These are phyloP conservation scores for Gracilariopsis chorda DNA, from an alignment of 23 red algal species.

Conservation along the genomic window DNA sequence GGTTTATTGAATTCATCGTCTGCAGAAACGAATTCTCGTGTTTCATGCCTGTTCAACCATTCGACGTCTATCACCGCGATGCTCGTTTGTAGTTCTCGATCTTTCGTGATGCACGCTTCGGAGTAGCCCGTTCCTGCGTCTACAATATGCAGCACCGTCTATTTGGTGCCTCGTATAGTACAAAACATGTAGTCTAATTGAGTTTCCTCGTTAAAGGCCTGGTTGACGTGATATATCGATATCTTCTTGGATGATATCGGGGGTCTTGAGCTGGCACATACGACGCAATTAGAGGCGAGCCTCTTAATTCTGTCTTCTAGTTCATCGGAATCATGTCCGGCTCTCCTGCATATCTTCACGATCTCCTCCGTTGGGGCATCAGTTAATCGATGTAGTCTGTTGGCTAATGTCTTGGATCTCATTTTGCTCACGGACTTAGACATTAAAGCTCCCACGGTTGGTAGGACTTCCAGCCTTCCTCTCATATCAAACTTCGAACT, in stretches of 20 bases:
- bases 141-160: neutral
- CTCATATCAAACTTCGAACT: neutral
- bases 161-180: neutral
- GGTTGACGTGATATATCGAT: slow-evolving; percentile 1
- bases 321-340: neutral
- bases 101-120: neutral
- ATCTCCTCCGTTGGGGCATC: neutral
- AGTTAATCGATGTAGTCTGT: neutral
- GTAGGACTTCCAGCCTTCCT: neutral
- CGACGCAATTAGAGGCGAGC: neutral
- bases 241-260: neutral
- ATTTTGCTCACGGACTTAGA: neutral
- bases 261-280: neutral
- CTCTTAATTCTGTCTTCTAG: neutral
- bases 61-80: neutral
- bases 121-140: slow-evolving; percentile 1
- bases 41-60: slow-evolving; percentile 14
- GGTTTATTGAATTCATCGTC: no score
- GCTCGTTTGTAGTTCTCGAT: neutral
- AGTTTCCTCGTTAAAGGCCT: neutral
- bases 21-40: neutral
- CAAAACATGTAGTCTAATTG: slow-evolving; percentile 1
- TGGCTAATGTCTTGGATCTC: neutral
- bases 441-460: neutral
- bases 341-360: neutral